Evolutionary conservation across 2,329 filamentous ascomycete species (phyloP), one percentile per base, ranked within the genome.

Genomic region (Fusarium globosum): DNA sequence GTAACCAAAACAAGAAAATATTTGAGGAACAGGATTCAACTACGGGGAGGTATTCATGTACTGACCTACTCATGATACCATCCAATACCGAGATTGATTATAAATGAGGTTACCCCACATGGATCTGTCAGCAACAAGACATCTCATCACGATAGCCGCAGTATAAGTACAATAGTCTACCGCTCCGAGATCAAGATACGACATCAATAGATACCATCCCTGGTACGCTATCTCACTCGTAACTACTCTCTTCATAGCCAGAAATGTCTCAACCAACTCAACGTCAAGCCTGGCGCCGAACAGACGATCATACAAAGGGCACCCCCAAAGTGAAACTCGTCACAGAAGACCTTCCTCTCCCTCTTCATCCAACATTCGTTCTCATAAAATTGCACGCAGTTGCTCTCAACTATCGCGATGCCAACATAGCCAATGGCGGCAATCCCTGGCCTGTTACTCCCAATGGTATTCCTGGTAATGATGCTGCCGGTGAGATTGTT

Each of bases 401-500:
- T 20, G 72, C 81, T 12, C 76, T 82, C 46, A 83, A 83, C 68
- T 82, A 80, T 55, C 70, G 80, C 11, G 81, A 83, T 56, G 79
- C 77, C 49, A 82, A 81, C 63, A 84, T 83, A 48, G 75, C 79
- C 30, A 80, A 82, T 61, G 82, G 81, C 15, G 79, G 79, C 0
- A 85, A 86, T 61, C 84, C 84, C 0, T 84, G 81, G 81, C 81
- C 81, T 0, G 80, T 85, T 1, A 81, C 81, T 3, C 78, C 80
- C 2, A 73, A 79, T 13, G 79, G 79, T 15, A 59, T 81, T 15
- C 72, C 70, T 3, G 78, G 82, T 35, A 83, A 83, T 36, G 86
- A 87, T 42, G 82, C 82, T 7, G 82, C 83, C 0, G 83, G 83
- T 4, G 82, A 85, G 61, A 76, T 86, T 6, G 71, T 85, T 8